Conservation (phyloP, 306 rosid species). For the Cucurbita argyrosperma region DNA sequence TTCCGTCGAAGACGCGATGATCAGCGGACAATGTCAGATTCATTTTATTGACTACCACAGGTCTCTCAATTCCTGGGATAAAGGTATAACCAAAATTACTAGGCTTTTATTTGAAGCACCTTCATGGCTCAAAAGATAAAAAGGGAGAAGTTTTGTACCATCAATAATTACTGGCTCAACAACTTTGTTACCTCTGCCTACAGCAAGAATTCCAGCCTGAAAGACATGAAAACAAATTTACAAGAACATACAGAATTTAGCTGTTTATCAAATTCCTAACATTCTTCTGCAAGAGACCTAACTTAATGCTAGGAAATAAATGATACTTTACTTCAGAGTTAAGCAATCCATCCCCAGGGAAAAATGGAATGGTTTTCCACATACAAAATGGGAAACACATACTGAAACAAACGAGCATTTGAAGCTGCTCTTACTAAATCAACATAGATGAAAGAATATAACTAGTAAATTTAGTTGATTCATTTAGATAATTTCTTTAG, state of each 20-base stretch:
- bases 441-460: neutral
- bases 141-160: conserved; percentile 33
- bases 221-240: conserved; percentile 15
- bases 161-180: conserved; percentile 66
- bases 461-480: neutral
- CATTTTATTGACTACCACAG: conserved; percentile 57
- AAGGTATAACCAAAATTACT: conserved; percentile 1
- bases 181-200: conserved; percentile 91
- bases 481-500: neutral
- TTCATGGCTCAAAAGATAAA: conserved; percentile 5
- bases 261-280: neutral
- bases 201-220: conserved; percentile 96
- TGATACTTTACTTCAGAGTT: neutral
- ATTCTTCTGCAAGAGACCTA: neutral
- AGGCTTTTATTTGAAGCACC: neutral
- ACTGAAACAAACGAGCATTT: neutral
- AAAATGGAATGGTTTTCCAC: neutral
- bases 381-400: neutral
- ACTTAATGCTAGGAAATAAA: neutral
- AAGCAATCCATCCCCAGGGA: neutral
- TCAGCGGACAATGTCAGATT: conserved; percentile 80
- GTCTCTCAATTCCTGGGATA: conserved; percentile 62
- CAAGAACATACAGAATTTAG: neutral
- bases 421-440: neutral
- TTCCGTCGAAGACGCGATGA: conserved; percentile 85